Evolutionary conservation across 129 eudicot species (phyloP), one percentile per base, ranked within the genome.

Genomic region (Kitagawia praeruptora): DNA sequence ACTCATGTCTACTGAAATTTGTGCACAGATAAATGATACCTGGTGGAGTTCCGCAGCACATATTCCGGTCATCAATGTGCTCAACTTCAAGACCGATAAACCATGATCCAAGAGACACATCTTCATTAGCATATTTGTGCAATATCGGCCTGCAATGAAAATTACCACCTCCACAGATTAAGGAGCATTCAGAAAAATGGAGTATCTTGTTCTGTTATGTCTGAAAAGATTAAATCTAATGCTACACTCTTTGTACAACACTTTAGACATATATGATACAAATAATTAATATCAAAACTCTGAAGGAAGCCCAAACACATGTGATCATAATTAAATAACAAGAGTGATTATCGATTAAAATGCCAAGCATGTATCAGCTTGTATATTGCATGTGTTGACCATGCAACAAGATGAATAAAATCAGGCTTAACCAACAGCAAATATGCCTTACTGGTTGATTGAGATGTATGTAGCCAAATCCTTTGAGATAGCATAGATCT

Each of bases 61-160:
- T 90, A 82, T 96, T 92, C 45, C 96, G 88, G 31, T 92, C 97
- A 77, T 92, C 97, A 87, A 92, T 81, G 85, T 92, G 96, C 81
- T 90, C 96, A 76, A 92, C 93, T 80, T 92, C 96, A 28, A 92
- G 96, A 79, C 97, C 97, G 34, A 92, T 92, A 81, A 92, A 85
- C 97, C 97, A 92, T 77, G 97, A 92, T 3, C 97, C 97, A 64
- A 92, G 84, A 34, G 97, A 92, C 66, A 92, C 97, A 80, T 92
- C 97, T 86, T 92, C 97, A 77, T 92, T 92, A 73, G 97, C 97
- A 84, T 85, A 92, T 77, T 85, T 88, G 78, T 92, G 97, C 76
- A 92, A 96, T 61, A 90, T 87, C 77, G 83, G 89, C 64, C 97
- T 92, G 84, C 69, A 80, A 64, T 74, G 53, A 83, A 14, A 42